Evolutionary conservation across 257 asterid genomes (phyloP), one percentile per base, ranked within the genome.

Genomic region (Solanum chmielewskii): DNA sequence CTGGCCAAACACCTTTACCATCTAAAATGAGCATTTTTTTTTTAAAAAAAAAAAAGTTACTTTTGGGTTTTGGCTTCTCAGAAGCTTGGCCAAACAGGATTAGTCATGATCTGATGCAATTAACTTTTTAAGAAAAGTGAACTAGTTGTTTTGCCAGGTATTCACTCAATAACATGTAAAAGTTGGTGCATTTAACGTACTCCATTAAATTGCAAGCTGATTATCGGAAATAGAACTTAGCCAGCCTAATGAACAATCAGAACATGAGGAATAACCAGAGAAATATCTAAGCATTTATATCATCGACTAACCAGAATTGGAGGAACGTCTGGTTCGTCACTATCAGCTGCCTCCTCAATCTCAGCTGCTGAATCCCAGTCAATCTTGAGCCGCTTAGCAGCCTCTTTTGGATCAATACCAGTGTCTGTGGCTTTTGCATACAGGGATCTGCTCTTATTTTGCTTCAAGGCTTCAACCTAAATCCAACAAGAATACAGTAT

Each of bases 351-450:
- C 25, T 93, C 98, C 76, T 92, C 98, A 86, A 97, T 91, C 90
- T 97, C 98, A 45, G 99, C 98, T 82, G 98, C 99, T 74, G 95
- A 90, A 92, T 97, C 99, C 99, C 99, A 97, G 87, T 95, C 99
- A 70, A 97, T 81, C 73, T 93, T 97, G 76, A 95, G 95, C 92
- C 98, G 91, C 91, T 92, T 94, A 84, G 98, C 98, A 84, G 99
- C 99, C 91, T 90, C 98, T 88, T 88, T 87, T 18, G 94, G 96
- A 90, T 97, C 92, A 86, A 97, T 83, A 84, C 99, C 99, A 9
- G 97, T 94, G 91, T 95, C 95, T 31, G 99, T 97, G 86, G 95
- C 91, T 90, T 88, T 95, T 52, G 96, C 99, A 88, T 97, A 95
- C 83, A 92, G 87, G 56, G 99, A 97, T 92, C 90, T 94, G 59